phyloP scores from a whole-genome alignment of 768 basidiomycete species.

The Boletus speciosus region DNA sequence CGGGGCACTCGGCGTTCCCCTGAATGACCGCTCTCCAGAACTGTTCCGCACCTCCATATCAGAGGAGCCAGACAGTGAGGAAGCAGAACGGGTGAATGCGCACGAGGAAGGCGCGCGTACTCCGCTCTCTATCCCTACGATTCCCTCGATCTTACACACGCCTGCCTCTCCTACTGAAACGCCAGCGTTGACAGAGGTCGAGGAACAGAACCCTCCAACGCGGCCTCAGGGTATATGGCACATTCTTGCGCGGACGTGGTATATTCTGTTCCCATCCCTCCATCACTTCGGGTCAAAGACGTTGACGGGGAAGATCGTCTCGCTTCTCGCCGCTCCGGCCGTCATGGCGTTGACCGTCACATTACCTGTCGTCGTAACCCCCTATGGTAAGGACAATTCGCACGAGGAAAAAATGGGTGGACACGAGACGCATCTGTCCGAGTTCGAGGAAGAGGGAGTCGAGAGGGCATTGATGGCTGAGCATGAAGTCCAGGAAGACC shows the following conservation, averaged over 20 bases:
- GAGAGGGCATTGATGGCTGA: constrained; percentile 70
- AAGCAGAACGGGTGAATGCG: neutral
- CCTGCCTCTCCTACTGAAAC: constrained; percentile 45
- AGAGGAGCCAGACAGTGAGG: constrained; percentile 15
- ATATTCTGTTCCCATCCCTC: constrained; percentile 83
- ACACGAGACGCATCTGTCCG: constrained; percentile 49
- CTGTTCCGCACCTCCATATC: constrained; percentile 30
- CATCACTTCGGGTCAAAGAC: constrained; percentile 71
- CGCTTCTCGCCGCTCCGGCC: constrained; percentile 81
- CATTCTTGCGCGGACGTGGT: constrained; percentile 41
- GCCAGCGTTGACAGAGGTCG: constrained; percentile 42
- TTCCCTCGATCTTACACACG: constrained; percentile 57
- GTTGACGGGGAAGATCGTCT: constrained; percentile 64
- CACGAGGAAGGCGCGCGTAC: constrained; percentile 17
- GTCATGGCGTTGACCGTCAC: constrained; percentile 84
- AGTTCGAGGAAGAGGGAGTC: constrained; percentile 74
- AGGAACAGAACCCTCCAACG: constrained; percentile 40
- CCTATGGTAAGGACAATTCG: constrained; percentile 34
- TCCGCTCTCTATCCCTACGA: constrained; percentile 27
- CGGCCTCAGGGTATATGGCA: constrained; percentile 36
- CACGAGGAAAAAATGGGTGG: constrained; percentile 29
- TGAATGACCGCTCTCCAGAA: constrained; percentile 48
- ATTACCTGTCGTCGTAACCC: constrained; percentile 80
- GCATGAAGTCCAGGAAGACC: constrained; percentile 65
- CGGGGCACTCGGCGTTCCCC: constrained; percentile 43